phyloP scores from a whole-genome alignment of 495 filamentous ascomycete species.

The Penicillium lividum region DNA sequence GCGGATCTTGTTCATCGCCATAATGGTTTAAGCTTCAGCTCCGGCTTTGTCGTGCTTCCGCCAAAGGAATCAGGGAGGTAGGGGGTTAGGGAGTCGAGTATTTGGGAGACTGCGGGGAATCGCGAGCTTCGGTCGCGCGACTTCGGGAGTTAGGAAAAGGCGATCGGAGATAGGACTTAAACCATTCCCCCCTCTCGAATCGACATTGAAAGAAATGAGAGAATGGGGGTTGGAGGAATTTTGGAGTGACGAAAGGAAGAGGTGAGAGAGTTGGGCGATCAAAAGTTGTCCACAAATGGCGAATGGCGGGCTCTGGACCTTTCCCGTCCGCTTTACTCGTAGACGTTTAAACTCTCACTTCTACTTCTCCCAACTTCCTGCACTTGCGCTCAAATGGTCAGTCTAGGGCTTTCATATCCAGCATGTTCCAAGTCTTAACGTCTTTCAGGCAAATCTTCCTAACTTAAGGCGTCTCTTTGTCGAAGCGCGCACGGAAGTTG shows the following conservation, averaged over 20 bases:
- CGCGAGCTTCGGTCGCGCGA: conserved; percentile 38
- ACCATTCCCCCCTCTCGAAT: conserved; percentile 20
- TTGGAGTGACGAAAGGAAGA: conserved; percentile 9
- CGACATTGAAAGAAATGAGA: conserved; percentile 7
- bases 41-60: conserved; percentile 53
- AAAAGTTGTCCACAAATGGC: conserved; percentile 47
- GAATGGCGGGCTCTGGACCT: conserved; percentile 37
- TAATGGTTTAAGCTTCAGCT: conserved; percentile 49
- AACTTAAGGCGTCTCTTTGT: conserved; percentile 96
- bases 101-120: conserved; percentile 44
- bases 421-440: conserved; percentile 12
- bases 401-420: background rate
- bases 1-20: conserved; percentile 95
- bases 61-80: conserved; percentile 26
- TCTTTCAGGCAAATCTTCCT: conserved; percentile 75
- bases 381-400: conserved; percentile 20
- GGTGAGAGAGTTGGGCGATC: conserved; percentile 33
- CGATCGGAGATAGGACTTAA: conserved; percentile 15
- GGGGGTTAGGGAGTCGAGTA: conserved; percentile 24
- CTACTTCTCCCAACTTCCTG: conserved; percentile 1
- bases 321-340: conserved; percentile 25
- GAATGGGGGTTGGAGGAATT: conserved; percentile 8
- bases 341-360: background rate
- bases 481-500: conserved; percentile 87
- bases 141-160: conserved; percentile 14